Conservation (phyloP, 495 filamentous ascomycete species). For the Podospora pseudocomata region DNA sequence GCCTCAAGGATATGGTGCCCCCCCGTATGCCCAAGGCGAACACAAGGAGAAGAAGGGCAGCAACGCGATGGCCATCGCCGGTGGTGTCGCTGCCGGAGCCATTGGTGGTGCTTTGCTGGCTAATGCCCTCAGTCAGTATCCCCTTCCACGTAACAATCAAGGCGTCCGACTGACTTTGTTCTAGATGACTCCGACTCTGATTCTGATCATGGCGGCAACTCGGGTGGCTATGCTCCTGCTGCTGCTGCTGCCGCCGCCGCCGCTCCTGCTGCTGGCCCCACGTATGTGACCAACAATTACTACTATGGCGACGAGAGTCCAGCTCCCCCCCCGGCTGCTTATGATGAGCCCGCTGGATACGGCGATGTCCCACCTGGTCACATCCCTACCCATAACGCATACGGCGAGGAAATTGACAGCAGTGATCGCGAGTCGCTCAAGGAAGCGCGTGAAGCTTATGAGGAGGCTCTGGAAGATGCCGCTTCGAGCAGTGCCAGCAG, state of each 20-base stretch:
- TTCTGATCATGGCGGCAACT: conserved; percentile 18
- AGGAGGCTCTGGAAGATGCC: conserved; percentile 38
- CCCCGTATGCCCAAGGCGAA: conserved; percentile 26
- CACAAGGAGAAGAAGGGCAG: conserved; percentile 43
- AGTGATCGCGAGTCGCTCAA: conserved; percentile 41
- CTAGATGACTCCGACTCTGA: conserved; percentile 31
- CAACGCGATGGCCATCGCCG: conserved; percentile 45
- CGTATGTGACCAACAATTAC: conserved; percentile 29
- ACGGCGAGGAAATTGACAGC: conserved; percentile 38
- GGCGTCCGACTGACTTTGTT: conserved; percentile 14
- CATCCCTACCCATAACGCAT: conserved; percentile 26
- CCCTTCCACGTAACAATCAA: not conserved
- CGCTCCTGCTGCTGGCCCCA: conserved; percentile 11
- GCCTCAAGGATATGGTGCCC: conserved; percentile 21
- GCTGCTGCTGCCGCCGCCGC: conserved; percentile 6
- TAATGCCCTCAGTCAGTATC: conserved; percentile 49
- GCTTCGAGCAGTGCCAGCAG: conserved; percentile 38
- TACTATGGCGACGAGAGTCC: conserved; percentile 22
- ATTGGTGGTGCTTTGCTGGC: conserved; percentile 55
- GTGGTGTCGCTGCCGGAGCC: conserved; percentile 54
- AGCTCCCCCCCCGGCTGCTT: conserved; percentile 22
- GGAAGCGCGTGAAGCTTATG: conserved; percentile 37
- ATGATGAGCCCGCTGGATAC: conserved; percentile 13
- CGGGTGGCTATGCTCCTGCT: conserved; percentile 6
- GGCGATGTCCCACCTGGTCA: conserved; percentile 18